Evolutionary conservation across 306 rosid species (phyloP).

Genomic region (Sicyos baderoa): DNA sequence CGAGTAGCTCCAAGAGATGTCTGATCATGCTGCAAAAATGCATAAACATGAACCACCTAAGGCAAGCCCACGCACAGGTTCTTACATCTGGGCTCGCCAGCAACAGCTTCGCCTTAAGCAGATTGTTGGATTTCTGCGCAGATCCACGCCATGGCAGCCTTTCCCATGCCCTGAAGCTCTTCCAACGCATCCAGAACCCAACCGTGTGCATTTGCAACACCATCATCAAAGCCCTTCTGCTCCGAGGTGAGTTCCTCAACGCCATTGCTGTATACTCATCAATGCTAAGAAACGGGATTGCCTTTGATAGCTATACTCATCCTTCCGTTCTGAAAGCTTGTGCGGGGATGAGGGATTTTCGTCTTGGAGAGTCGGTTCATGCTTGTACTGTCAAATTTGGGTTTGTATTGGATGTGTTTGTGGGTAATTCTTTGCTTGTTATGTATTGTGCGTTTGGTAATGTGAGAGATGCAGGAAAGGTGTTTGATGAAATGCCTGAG

Average conservation of each 20-base stretch:
- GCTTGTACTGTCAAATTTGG: conserved; percentile 50
- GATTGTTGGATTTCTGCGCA: conserved; percentile 52
- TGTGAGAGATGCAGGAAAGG: conserved; percentile 37
- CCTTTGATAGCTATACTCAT: conserved; percentile 51
- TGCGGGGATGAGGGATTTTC: conserved; percentile 21
- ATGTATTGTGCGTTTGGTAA: conserved; percentile 35
- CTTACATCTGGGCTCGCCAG: conserved; percentile 41
- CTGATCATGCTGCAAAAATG: conserved; percentile 46
- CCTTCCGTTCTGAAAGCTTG: conserved; percentile 65
- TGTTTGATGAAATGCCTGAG: conserved; percentile 69
- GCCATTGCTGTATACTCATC: conserved; percentile 29
- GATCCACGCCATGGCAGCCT: conserved; percentile 36
- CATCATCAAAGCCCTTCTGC: conserved; percentile 40
- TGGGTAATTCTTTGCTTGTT: conserved; percentile 52
- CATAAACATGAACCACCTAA: conserved; percentile 53
- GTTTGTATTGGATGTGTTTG: conserved; percentile 40
- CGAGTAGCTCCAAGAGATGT: conserved; percentile 40
- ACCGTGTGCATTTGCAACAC: conserved; percentile 58
- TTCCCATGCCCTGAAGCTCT: conserved; percentile 39
- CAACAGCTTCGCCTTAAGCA: conserved; percentile 51
- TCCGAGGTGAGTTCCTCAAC: conserved; percentile 25
- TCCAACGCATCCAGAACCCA: conserved; percentile 49
- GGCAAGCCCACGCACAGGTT: conserved; percentile 58
- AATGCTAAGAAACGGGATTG: conserved; percentile 34
- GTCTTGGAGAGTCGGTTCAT: conserved; percentile 43